A percentile compares a stretch with the other conserved stretches of the same genome.
phyloP scores from a whole-genome alignment of 225 moss, liverwort and hornwort species.

The Bryum argenteum region DNA sequence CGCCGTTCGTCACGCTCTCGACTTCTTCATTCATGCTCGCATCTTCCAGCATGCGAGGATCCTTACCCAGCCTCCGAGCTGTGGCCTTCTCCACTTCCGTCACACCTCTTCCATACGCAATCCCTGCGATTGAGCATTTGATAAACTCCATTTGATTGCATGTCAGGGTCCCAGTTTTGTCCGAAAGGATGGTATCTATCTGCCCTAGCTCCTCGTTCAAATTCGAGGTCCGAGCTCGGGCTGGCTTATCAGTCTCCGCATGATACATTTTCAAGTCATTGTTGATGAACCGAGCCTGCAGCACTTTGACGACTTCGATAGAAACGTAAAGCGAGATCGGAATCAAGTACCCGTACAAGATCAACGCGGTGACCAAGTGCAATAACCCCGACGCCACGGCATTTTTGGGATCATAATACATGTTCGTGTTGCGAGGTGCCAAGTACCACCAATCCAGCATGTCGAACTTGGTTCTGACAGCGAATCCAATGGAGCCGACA shows the following conservation, averaged over 20 bases:
- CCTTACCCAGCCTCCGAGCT: conserved; percentile 87
- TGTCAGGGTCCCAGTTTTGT: conserved; percentile 94
- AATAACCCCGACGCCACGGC: conserved; percentile 59
- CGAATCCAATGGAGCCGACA: conserved; percentile 80
- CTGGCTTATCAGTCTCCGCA: conserved; percentile 79
- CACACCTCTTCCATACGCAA: conserved; percentile 78
- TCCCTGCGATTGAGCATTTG: conserved; percentile 94
- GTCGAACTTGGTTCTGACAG: conserved; percentile 53
- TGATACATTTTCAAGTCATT: conserved; percentile 90
- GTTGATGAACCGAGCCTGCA: conserved; percentile 91
- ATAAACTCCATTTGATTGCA: conserved; percentile 99
- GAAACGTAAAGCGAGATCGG: conserved; percentile 98
- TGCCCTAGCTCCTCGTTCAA: conserved; percentile 98
- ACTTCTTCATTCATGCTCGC: conserved; percentile 43
- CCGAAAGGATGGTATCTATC: conserved; percentile 90
- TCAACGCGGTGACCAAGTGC: conserved; percentile 76
- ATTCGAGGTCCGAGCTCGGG: conserved; percentile 90
- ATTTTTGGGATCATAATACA: conserved; percentile 59
- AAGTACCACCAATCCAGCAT: conserved; percentile 79
- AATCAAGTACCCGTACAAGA: conserved; percentile 89
- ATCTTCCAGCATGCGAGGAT: conserved; percentile 73
- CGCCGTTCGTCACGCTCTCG: conserved; percentile 35
- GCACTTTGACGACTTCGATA: conserved; percentile 90
- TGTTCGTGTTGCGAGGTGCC: conserved; percentile 36
- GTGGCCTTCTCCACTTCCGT: conserved; percentile 96